These are phyloP conservation scores for Acidomyces sp. DNA, from an alignment of 495 filamentous ascomycete genomes.

Conservation along the genomic window DNA sequence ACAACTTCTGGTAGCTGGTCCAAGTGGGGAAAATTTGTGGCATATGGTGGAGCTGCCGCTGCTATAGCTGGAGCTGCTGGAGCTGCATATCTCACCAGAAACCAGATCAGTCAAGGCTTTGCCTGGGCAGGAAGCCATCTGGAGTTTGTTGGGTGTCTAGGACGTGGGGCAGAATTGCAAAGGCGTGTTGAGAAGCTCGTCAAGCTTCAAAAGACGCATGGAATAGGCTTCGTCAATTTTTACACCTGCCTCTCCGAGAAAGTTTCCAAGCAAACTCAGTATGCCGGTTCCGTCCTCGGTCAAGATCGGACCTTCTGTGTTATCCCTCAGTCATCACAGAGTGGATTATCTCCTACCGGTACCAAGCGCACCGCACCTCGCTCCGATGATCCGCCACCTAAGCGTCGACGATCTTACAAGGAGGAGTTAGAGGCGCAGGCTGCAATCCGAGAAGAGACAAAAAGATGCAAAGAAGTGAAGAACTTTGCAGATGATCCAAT, in stretches of 20 bases:
- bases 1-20: slow-evolving; percentile 37
- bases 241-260: slow-evolving; percentile 24
- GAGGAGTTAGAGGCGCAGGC: too few relatives aligned
- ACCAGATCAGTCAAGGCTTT: slow-evolving; percentile 58
- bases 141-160: slow-evolving; percentile 86
- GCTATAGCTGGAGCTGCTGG: slow-evolving; percentile 71
- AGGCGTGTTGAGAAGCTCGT: slow-evolving; percentile 52
- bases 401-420: slow-evolving; percentile 3
- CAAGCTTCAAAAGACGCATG: slow-evolving; percentile 28
- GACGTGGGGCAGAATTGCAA: slow-evolving; percentile 61
- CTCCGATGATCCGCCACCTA: slow-evolving; percentile 2
- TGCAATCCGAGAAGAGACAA: slow-evolving; percentile 11
- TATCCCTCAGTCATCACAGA: slow-evolving; percentile 46
- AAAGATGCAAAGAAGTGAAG: slow-evolving; percentile 23
- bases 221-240: slow-evolving; percentile 15
- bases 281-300: slow-evolving; percentile 36
- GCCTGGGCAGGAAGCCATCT: slow-evolving; percentile 80
- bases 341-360: slow-evolving; percentile 13
- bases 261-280: slow-evolving; percentile 27
- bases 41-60: slow-evolving; percentile 68
- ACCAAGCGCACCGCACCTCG: slow-evolving; percentile 12
- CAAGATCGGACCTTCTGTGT: slow-evolving; percentile 71
- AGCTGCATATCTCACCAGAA: slow-evolving; percentile 71
- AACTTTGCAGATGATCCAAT: slow-evolving; percentile 9
- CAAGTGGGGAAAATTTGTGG: slow-evolving; percentile 68